Evolutionary conservation across 2,329 filamentous ascomycete species (phyloP).

Genomic region (Nannizzia gypsea): DNA sequence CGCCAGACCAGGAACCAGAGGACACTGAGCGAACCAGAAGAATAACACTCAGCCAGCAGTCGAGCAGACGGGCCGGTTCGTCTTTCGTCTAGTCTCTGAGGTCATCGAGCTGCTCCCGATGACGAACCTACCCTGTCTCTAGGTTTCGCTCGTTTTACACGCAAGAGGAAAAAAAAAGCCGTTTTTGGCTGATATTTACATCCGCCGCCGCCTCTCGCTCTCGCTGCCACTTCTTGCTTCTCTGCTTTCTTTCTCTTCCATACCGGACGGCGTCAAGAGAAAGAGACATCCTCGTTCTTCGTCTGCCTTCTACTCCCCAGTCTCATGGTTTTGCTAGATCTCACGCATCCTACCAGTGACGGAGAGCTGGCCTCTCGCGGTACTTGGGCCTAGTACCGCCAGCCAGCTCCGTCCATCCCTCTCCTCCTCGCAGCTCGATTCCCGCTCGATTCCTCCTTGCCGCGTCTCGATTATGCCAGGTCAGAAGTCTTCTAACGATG

Average conservation of each 20-base stretch:
- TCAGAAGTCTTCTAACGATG: conserved; percentile 19
- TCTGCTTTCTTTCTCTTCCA: not conserved
- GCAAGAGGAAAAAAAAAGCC: not conserved
- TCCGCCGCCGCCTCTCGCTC: not conserved
- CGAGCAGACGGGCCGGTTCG: not conserved
- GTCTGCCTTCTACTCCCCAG: not conserved
- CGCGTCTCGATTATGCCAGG: conserved; percentile 24
- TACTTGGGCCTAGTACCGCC: not conserved
- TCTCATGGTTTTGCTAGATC: not conserved
- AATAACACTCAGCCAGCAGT: not conserved
- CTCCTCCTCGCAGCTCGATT: conserved; percentile 11
- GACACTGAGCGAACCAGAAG: not conserved
- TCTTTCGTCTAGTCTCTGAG: not conserved
- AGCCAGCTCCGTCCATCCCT: conserved; percentile 12
- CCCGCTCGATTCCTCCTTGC: conserved; percentile 8
- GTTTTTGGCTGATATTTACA: not conserved
- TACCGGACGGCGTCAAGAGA: not conserved
- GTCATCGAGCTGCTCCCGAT: not conserved
- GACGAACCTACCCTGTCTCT: not conserved
- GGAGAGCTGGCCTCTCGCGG: conserved; percentile 34
- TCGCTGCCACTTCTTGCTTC: not conserved
- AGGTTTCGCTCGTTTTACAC: not conserved
- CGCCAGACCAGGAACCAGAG: not conserved
- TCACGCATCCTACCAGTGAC: conserved; percentile 17
- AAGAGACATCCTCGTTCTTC: not conserved